Percentiles rank a stretch among this genome's conserved stretches.
phyloP scores from a whole-genome alignment of 2,329 filamentous ascomycete species.

The Talaromyces sp. region DNA sequence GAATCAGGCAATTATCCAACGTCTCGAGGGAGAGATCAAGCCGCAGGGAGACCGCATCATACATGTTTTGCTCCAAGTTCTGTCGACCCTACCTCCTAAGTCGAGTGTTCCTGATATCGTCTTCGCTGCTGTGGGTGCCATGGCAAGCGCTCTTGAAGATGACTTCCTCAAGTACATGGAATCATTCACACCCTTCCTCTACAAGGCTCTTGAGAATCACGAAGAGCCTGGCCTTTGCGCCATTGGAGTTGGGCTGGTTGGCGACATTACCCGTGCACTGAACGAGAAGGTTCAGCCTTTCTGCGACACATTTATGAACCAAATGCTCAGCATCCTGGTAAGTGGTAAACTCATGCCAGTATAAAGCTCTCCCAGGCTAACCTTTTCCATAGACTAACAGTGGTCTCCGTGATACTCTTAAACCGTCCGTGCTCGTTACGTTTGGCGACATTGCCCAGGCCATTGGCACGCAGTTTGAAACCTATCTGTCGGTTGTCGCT shows the following conservation, averaged over 20 bases:
- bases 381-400: slow-evolving; percentile 44
- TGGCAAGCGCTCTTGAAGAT: slow-evolving; percentile 84
- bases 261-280: slow-evolving; percentile 88
- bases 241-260: slow-evolving; percentile 95
- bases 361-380: slow-evolving; percentile 23
- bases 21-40: slow-evolving; percentile 83
- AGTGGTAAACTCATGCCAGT: background rate
- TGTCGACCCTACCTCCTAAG: slow-evolving; percentile 71
- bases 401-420: slow-evolving; percentile 51
- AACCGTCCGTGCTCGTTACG: slow-evolving; percentile 94
- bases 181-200: slow-evolving; percentile 83
- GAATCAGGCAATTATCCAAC: slow-evolving; percentile 68
- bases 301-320: slow-evolving; percentile 98
- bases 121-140: slow-evolving; percentile 85
- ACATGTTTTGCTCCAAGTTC: slow-evolving; percentile 75
- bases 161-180: slow-evolving; percentile 98
- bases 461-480: slow-evolving; percentile 86
- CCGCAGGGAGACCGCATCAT: slow-evolving; percentile 93
- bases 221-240: slow-evolving; percentile 91
- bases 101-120: slow-evolving; percentile 91
- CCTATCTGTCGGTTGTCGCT: slow-evolving; percentile 85
- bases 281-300: slow-evolving; percentile 87
- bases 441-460: slow-evolving; percentile 97
- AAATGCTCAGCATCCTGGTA: slow-evolving; percentile 61
- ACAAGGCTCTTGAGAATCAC: slow-evolving; percentile 90